Percentiles rank a stretch among this genome's conserved stretches.
Conservation (phyloP, 768 basidiomycete species). For the Rickenella mellea region DNA sequence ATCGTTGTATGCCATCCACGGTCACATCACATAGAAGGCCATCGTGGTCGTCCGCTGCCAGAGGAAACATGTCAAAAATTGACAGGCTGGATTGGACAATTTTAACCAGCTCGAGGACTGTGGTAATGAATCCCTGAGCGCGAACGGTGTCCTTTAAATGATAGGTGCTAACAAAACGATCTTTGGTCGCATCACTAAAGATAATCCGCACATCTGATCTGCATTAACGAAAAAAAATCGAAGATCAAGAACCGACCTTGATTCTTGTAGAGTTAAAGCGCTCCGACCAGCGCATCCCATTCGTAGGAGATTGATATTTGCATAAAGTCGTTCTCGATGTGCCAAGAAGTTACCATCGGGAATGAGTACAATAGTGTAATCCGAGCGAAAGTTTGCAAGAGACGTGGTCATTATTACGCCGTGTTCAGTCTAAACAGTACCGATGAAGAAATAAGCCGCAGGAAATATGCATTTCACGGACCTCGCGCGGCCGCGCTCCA, state of each 20-base stretch:
- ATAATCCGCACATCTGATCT: slow-evolving; percentile 1
- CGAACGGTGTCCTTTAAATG: slow-evolving; percentile 38
- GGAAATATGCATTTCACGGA: slow-evolving; percentile 13
- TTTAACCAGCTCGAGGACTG: slow-evolving; percentile 70
- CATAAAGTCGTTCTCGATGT: slow-evolving; percentile 58
- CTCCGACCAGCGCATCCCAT: slow-evolving; percentile 76
- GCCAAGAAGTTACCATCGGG: slow-evolving; percentile 60
- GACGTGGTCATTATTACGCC: slow-evolving; percentile 77
- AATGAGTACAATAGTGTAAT: slow-evolving; percentile 76
- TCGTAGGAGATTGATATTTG: slow-evolving; percentile 76
- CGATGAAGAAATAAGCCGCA: not conserved
- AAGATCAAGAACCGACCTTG: slow-evolving; percentile 34
- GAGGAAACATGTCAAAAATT: slow-evolving; percentile 59
- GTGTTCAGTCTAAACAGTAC: slow-evolving; percentile 37
- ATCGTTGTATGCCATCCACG: slow-evolving; percentile 57
- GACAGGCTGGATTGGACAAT: slow-evolving; percentile 62
- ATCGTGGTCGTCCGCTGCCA: slow-evolving; percentile 30
- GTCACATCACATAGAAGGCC: slow-evolving; percentile 75
- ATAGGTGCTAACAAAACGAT: slow-evolving; percentile 68
- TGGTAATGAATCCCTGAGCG: slow-evolving; percentile 39
- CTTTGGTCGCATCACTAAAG: slow-evolving; percentile 65
- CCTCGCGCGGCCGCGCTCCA: slow-evolving; percentile 67
- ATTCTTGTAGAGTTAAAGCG: slow-evolving; percentile 70
- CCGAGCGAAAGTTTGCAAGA: slow-evolving; percentile 79
- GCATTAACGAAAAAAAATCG: slow-evolving; percentile 1